Evolutionary conservation across 345 rosid species (phyloP).

Genomic region (Sonneratia alba): DNA sequence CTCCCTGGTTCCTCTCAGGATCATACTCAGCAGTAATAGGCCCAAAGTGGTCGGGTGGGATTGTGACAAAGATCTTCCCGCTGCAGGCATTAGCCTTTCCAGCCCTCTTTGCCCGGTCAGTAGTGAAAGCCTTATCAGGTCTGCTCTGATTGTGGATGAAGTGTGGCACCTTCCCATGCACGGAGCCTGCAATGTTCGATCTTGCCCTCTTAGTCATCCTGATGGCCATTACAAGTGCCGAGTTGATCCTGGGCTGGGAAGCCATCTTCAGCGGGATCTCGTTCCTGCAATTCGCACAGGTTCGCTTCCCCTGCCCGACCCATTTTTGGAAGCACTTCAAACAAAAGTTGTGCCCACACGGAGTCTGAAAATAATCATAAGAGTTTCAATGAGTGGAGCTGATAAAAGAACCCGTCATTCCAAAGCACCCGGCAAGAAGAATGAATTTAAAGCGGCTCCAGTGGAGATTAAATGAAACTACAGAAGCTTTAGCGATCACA

Average conservation of each 20-base stretch:
- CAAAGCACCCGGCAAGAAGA: too few species aligned
- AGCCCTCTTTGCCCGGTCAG: constrained; percentile 47
- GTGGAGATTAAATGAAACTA: too few species aligned
- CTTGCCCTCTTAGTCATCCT: constrained; percentile 43
- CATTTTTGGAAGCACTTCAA: constrained; percentile 60
- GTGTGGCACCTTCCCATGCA: constrained; percentile 20
- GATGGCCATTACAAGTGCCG: constrained; percentile 44
- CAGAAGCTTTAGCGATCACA: too few species aligned
- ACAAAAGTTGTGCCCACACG: constrained; percentile 82
- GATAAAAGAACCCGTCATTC: too few species aligned
- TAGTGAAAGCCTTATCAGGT: constrained; percentile 58
- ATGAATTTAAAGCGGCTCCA: too few species aligned
- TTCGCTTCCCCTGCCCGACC: constrained; percentile 36
- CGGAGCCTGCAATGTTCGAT: constrained; percentile 5
- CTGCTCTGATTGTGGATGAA: constrained; percentile 37
- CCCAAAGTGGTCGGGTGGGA: constrained; percentile 55
- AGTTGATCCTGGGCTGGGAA: constrained; percentile 51
- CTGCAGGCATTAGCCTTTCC: constrained; percentile 83
- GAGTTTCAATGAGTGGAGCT: not conserved
- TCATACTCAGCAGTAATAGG: constrained; percentile 60
- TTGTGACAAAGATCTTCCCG: constrained; percentile 57
- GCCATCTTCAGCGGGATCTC: constrained; percentile 34
- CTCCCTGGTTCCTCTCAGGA: constrained; percentile 50
- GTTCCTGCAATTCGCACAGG: constrained; percentile 48
- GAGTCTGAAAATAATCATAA: constrained; percentile 34